phyloP scores from a whole-genome alignment of 768 basidiomycete genomes.

The Kwoniella bestiolae region DNA sequence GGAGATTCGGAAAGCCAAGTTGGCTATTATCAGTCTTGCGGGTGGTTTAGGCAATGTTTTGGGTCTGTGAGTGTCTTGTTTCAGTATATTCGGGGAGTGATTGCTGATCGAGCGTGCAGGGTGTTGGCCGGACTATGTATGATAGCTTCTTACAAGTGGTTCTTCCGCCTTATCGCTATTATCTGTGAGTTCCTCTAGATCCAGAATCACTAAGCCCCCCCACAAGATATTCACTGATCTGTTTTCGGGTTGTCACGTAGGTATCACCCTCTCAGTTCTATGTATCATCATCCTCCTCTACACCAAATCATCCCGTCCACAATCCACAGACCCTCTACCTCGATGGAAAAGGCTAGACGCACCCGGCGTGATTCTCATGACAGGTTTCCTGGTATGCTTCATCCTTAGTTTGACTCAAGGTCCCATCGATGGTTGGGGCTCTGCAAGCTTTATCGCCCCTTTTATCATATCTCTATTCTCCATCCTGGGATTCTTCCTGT shows the following conservation, averaged over 20 bases:
- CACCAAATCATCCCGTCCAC: slow-evolving; percentile 29
- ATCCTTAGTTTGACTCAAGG: slow-evolving; percentile 58
- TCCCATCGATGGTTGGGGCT: slow-evolving; percentile 63
- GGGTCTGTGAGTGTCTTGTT: too few species aligned
- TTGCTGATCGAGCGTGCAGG: neutral
- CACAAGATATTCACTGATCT: too few species aligned
- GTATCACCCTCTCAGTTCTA: slow-evolving; percentile 58
- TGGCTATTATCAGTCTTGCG: slow-evolving; percentile 61
- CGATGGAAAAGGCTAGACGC: slow-evolving; percentile 51
- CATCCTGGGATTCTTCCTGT: slow-evolving; percentile 62
- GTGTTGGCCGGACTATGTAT: slow-evolving; percentile 38
- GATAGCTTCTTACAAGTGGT: slow-evolving; percentile 60
- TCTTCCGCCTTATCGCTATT: slow-evolving; percentile 63
- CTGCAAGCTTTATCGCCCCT: slow-evolving; percentile 61
- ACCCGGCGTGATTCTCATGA: slow-evolving; percentile 48
- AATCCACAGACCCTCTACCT: slow-evolving; percentile 14
- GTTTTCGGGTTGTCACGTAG: neutral
- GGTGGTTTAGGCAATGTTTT: slow-evolving; percentile 63
- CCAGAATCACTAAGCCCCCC: too few species aligned
- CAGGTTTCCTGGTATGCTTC: slow-evolving; percentile 47
- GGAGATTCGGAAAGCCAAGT: slow-evolving; percentile 61
- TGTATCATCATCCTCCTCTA: slow-evolving; percentile 45
- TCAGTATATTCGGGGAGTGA: too few species aligned
- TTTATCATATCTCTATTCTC: slow-evolving; percentile 61
- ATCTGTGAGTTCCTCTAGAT: slow-evolving; percentile 50